A percentile compares a stretch with the other conserved stretches of the same genome.
Conservation (phyloP, 2,329 filamentous ascomycete species). For the Xylariales sp. region DNA sequence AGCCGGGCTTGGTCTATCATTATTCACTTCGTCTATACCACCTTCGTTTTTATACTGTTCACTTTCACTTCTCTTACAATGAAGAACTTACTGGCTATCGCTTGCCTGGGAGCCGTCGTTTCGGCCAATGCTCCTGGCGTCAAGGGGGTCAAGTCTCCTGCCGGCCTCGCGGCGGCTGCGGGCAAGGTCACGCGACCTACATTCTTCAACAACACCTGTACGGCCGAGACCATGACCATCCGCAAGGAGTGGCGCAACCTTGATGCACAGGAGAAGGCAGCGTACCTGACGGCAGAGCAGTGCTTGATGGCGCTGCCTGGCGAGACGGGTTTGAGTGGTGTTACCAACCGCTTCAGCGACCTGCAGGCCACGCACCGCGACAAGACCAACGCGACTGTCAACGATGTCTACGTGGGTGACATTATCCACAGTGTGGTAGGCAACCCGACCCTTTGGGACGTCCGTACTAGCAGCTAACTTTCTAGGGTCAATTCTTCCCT, state of each 20-base stretch:
- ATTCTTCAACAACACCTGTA: constrained; percentile 1
- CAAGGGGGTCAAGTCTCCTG: too few species aligned
- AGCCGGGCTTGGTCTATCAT: too few species aligned
- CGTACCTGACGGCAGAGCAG: neutral
- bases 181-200: too few species aligned
- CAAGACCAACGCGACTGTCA: constrained; percentile 1
- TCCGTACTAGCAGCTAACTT: too few species aligned
- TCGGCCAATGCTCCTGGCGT: too few species aligned
- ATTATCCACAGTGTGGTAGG: constrained; percentile 4
- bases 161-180: too few species aligned
- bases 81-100: too few species aligned
- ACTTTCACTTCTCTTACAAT: too few species aligned
- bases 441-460: too few species aligned
- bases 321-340: neutral
- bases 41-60: too few species aligned
- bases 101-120: too few species aligned
- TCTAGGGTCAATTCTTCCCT: constrained; percentile 19
- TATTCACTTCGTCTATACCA: too few species aligned
- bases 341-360: constrained; percentile 2
- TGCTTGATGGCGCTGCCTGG: neutral
- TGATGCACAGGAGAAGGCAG: neutral
- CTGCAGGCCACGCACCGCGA: neutral
- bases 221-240: neutral
- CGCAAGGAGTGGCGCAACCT: constrained; percentile 3
- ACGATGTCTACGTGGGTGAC: neutral